Percentiles rank a stretch among this genome's conserved stretches.
Evolutionary conservation across 345 rosid species (phyloP).

Genomic region (Trapa bicornis): DNA sequence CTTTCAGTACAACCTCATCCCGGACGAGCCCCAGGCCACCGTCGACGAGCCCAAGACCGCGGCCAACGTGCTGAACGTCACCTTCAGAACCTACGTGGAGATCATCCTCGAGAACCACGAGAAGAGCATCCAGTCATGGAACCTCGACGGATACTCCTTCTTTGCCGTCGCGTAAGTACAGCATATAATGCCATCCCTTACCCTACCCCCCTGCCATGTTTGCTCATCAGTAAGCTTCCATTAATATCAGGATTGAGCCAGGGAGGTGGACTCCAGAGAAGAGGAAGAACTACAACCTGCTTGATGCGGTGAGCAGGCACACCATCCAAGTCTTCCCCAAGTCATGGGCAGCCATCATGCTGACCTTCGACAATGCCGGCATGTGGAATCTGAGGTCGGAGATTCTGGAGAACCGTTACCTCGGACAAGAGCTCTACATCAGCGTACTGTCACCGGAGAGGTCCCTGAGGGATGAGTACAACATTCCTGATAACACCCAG

Average conservation of each 20-base stretch:
- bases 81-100: slow-evolving; percentile 15
- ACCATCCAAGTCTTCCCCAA: slow-evolving; percentile 17
- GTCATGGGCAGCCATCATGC: slow-evolving; percentile 19
- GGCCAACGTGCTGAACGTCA: slow-evolving; percentile 12
- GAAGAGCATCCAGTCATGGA: slow-evolving; percentile 18
- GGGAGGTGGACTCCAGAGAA: slow-evolving; percentile 18
- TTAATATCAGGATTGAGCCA: slow-evolving; percentile 14
- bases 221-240: too few species aligned
- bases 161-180: slow-evolving; percentile 8
- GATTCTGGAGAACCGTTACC: slow-evolving; percentile 10
- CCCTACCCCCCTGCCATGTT: neutral
- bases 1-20: slow-evolving; percentile 13
- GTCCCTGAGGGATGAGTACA: slow-evolving; percentile 19
- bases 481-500: slow-evolving; percentile 9
- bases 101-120: slow-evolving; percentile 21
- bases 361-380: slow-evolving; percentile 18
- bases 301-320: slow-evolving; percentile 20
- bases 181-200: neutral
- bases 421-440: slow-evolving; percentile 16
- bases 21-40: slow-evolving; percentile 6
- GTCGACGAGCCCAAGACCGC: neutral
- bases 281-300: slow-evolving; percentile 18
- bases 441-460: slow-evolving; percentile 13
- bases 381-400: slow-evolving; percentile 20
- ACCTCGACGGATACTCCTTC: slow-evolving; percentile 19